These are phyloP conservation scores for Metschnikowia peoriensis DNA, from an alignment of 805 yeast genomes.

Conservation along the genomic window DNA sequence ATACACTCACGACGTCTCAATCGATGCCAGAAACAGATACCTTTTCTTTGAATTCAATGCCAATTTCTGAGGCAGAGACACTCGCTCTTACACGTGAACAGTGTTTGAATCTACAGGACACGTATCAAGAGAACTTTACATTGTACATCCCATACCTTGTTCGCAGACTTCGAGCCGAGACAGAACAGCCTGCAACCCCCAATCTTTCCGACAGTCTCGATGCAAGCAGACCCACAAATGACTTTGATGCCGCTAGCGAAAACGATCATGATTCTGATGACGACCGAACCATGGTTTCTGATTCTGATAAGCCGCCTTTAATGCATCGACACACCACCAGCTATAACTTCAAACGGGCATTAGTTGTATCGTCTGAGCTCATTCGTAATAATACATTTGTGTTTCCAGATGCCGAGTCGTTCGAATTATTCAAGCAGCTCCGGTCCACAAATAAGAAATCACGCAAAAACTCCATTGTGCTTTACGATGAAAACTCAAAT, in stretches of 20 bases:
- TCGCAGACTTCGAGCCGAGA: constrained; percentile 27
- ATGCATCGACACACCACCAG: constrained; percentile 21
- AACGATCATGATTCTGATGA: constrained; percentile 8
- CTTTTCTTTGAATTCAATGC: constrained; percentile 17
- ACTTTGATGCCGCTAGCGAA: not conserved
- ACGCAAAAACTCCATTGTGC: constrained; percentile 21
- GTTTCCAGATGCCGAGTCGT: constrained; percentile 32
- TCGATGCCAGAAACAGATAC: constrained; percentile 4
- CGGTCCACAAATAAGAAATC: constrained; percentile 22
- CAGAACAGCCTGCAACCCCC: not conserved
- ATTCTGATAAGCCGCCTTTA: constrained; percentile 11
- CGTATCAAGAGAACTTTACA: constrained; percentile 37
- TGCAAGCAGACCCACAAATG: not conserved
- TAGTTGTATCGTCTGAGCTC: constrained; percentile 33
- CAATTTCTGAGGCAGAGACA: constrained; percentile 40
- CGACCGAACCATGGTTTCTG: constrained; percentile 12
- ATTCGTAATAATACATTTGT: constrained; percentile 28
- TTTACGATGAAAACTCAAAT: constrained; percentile 7
- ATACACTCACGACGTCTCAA: not conserved
- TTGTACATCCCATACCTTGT: constrained; percentile 38
- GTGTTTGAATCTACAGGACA: constrained; percentile 34
- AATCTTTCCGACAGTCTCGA: not conserved
- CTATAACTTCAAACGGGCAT: constrained; percentile 29
- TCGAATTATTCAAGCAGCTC: constrained; percentile 27
- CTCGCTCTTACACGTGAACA: constrained; percentile 23